phyloP scores from a whole-genome alignment of 352 stramenopile species.

The Globisporangium irregulare region DNA sequence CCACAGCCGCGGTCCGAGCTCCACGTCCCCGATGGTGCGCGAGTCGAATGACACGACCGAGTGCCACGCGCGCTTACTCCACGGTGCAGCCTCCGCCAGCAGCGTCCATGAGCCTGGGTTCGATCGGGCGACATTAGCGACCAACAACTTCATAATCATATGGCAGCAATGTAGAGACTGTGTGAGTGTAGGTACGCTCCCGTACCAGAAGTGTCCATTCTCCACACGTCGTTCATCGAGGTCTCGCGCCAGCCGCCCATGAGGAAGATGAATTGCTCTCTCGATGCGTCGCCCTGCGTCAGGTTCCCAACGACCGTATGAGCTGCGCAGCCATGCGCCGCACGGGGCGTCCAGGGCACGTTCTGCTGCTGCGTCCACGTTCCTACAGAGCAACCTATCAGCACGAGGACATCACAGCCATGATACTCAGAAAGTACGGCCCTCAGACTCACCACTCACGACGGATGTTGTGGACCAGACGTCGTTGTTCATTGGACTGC shows the following conservation, averaged over 20 bases:
- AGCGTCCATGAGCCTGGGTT: conserved; percentile 33
- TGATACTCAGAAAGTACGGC: too few relatives aligned
- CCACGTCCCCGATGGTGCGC: conserved; percentile 51
- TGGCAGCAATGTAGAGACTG: neutral
- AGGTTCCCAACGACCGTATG: conserved; percentile 53
- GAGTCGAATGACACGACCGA: conserved; percentile 76
- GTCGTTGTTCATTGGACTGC: conserved; percentile 77
- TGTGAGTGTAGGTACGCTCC: neutral
- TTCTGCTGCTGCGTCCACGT: conserved; percentile 42
- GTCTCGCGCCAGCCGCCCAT: conserved; percentile 69
- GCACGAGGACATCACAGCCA: neutral
- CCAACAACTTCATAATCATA: too few relatives aligned
- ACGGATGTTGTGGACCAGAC: conserved; percentile 72
- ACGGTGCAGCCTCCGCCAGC: conserved; percentile 39
- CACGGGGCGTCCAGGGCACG: conserved; percentile 51
- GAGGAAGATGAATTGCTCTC: conserved; percentile 52
- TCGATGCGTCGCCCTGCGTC: conserved; percentile 50
- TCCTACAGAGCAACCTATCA: neutral
- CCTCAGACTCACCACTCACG: conserved; percentile 24
- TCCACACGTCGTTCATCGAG: conserved; percentile 68
- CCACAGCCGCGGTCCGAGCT: conserved; percentile 65
- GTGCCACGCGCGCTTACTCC: conserved; percentile 70
- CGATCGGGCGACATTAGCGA: neutral
- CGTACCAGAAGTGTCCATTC: conserved; percentile 40
- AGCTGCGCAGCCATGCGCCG: conserved; percentile 52